Percentiles rank a stretch among this genome's conserved stretches.
These are phyloP conservation scores for Hemisphaericaspora nanyangensis DNA, from an alignment of 805 yeast species.

Conservation along the genomic window DNA sequence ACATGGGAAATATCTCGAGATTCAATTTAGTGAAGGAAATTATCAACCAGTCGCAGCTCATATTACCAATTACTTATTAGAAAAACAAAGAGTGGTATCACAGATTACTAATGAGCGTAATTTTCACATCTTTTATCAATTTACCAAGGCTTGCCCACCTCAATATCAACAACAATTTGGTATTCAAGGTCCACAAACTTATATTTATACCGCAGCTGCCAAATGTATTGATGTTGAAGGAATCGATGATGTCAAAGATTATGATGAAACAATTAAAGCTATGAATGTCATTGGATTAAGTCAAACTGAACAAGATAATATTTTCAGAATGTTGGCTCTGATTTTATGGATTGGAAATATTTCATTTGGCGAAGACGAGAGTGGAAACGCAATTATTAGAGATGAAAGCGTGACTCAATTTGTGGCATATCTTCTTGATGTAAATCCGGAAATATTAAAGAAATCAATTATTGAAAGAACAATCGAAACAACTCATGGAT, in stretches of 20 bases:
- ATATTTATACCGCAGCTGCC: slow-evolving; percentile 81
- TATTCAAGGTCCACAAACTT: slow-evolving; percentile 90
- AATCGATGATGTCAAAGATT: slow-evolving; percentile 79
- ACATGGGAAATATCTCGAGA: slow-evolving; percentile 92
- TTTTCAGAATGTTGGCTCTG: slow-evolving; percentile 79
- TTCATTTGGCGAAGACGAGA: slow-evolving; percentile 78
- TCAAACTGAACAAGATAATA: slow-evolving; percentile 82
- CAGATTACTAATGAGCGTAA: slow-evolving; percentile 91
- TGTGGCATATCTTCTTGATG: slow-evolving; percentile 87
- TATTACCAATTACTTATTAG: slow-evolving; percentile 90
- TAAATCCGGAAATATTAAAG: slow-evolving; percentile 60
- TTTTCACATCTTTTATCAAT: slow-evolving; percentile 95
- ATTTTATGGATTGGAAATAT: slow-evolving; percentile 94
- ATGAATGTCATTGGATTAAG: slow-evolving; percentile 84
- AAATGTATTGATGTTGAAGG: slow-evolving; percentile 84
- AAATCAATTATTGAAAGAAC: slow-evolving; percentile 75
- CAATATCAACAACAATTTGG: slow-evolving; percentile 81
- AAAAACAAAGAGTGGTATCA: slow-evolving; percentile 95
- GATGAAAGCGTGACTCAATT: slow-evolving; percentile 92
- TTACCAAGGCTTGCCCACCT: slow-evolving; percentile 86
- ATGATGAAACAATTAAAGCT: slow-evolving; percentile 74
- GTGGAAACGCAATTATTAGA: slow-evolving; percentile 76
- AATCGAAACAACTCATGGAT: slow-evolving; percentile 87
- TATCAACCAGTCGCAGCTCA: slow-evolving; percentile 94
- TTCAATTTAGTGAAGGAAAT: slow-evolving; percentile 65